Base-by-base conservation (phyloP, 2,329 filamentous ascomycete species). In the Arthrocladium fulminans region DNA sequence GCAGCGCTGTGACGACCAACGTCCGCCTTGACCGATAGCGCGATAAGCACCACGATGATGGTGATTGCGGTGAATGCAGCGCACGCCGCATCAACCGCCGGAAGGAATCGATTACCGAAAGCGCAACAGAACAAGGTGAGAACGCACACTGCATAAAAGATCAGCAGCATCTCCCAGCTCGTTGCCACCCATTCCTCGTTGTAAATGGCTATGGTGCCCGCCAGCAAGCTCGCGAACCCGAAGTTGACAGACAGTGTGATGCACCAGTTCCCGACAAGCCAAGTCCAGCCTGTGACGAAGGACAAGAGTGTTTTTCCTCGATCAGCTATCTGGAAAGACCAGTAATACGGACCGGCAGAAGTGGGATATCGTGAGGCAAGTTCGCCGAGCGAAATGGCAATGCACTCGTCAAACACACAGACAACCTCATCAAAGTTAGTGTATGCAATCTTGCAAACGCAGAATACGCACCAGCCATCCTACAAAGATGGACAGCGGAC, bases 131-230 rank as follows among this genome's bases (percentile, higher is more conserved):
- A 59, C 54, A 86, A 79, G 52, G 77, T 81, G 17, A 80, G 56
- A 1, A 87, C 57, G 17, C 81, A 85, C 54, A 87, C 73, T 42
- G 69, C 82, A 57, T 85, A 75, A 67, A 88, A 87, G 54, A 86
- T 79, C 19, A 88, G 69, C 50, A 84, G 79, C 15, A 84, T 70
- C 63, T 88, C 83, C 72, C 83, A 88, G 23, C 70, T 61, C 37
- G 71, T 73, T 39, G 75, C 66, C 0, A 60, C 66, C 60, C 73
- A 79, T 49, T 73, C 68, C 0, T 75, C 73, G 46, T 76, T 71
- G 55, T 74, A 80, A 55, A 81, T 72, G 2, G 72, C 68, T 3
- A 77, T 61, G 0, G 70, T 71, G 0, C 72, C 75, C 2, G 72
- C 71, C 27, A 80, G 65, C 40, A 81, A 58, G 1, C 71, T 75